Evolutionary conservation across 257 asterid genomes (phyloP).

Genomic region (Lithospermum erythrorhizon): DNA sequence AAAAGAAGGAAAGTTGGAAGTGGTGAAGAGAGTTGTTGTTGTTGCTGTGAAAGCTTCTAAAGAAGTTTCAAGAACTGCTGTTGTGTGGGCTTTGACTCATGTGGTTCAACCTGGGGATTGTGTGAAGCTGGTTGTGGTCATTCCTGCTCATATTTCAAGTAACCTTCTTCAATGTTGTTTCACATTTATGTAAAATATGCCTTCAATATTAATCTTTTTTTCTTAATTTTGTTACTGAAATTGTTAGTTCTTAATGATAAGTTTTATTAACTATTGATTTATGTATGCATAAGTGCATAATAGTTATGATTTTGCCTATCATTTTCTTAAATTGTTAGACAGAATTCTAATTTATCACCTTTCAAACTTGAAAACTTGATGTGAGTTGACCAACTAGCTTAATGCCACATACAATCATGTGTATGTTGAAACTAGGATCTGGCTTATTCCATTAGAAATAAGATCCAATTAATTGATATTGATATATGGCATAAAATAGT

Average conservation of each 20-base stretch:
- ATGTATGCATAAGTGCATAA: too few relatives aligned
- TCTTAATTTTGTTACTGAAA: not conserved
- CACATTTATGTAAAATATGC: not conserved
- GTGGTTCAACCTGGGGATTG: slow-evolving; percentile 63
- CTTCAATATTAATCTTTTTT: not conserved
- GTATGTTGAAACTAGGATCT: too few relatives aligned
- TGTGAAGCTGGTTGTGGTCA: slow-evolving; percentile 55
- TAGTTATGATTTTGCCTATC: too few relatives aligned
- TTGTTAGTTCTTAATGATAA: too few relatives aligned
- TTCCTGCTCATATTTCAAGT: slow-evolving; percentile 51
- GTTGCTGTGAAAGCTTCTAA: slow-evolving; percentile 64
- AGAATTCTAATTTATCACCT: too few relatives aligned
- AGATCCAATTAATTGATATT: not conserved
- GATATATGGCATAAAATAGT: not conserved
- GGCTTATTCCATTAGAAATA: too few relatives aligned
- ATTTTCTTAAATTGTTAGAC: too few relatives aligned
- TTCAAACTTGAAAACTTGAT: too few relatives aligned
- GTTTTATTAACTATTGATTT: too few relatives aligned
- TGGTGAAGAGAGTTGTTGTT: slow-evolving; percentile 33
- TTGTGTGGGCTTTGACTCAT: slow-evolving; percentile 73
- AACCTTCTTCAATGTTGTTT: slow-evolving; percentile 9
- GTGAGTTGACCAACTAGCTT: too few relatives aligned
- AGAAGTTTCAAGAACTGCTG: slow-evolving; percentile 57
- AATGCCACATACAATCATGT: too few relatives aligned
- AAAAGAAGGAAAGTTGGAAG: slow-evolving; percentile 20